A percentile compares a stretch with the other conserved stretches of the same genome.
These are phyloP conservation scores for Cadophora luteo-olivacea DNA, from an alignment of 2,329 filamentous ascomycete genomes.

Conservation along the genomic window DNA sequence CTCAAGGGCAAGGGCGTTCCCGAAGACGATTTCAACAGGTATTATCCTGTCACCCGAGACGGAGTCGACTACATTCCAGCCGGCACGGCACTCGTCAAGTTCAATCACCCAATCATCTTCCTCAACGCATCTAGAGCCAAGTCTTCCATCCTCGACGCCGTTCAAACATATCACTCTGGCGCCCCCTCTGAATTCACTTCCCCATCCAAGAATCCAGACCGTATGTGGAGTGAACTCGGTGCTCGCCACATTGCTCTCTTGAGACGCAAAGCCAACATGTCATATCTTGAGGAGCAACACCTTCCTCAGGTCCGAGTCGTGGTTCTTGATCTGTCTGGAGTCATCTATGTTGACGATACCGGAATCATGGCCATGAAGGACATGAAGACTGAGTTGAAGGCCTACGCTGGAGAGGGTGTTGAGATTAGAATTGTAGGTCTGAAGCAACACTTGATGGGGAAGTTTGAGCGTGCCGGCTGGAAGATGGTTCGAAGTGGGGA, in stretches of 20 bases:
- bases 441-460: constrained; percentile 15
- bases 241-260: neutral
- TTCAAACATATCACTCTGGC: neutral
- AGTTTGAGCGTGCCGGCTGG: constrained; percentile 30
- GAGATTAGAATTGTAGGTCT: constrained; percentile 30
- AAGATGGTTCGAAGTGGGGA: constrained; percentile 14
- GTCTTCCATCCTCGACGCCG: constrained; percentile 14
- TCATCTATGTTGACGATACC: neutral
- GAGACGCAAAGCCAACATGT: neutral
- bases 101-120: constrained; percentile 27
- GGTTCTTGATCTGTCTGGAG: neutral
- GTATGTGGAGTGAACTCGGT: neutral
- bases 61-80: constrained; percentile 12
- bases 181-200: neutral
- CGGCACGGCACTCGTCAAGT: constrained; percentile 11
- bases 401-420: neutral
- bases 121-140: constrained; percentile 27
- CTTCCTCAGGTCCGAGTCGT: neutral
- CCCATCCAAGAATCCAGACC: neutral
- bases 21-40: neutral
- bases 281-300: neutral
- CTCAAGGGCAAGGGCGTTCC: constrained; percentile 8
- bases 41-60: neutral
- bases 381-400: neutral
- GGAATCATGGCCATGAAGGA: neutral